phyloP scores from a whole-genome alignment of 306 rosid species.

The Trichosanthes truncata region DNA sequence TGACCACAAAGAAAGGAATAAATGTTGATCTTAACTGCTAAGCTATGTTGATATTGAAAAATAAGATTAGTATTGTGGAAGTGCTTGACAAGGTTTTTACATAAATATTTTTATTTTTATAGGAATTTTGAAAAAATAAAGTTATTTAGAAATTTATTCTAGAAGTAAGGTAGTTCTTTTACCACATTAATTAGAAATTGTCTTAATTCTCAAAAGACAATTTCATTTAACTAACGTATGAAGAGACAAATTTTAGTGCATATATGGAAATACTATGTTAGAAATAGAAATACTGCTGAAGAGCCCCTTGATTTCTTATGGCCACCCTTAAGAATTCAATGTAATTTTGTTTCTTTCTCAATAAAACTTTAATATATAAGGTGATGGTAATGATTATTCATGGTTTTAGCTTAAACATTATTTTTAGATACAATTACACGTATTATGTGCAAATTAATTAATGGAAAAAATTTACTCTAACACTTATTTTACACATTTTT shows the following conservation, averaged over 20 bases:
- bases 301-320: too few species aligned
- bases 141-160: not conserved
- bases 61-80: too few species aligned
- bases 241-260: not conserved
- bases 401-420: not conserved
- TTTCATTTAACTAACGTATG: not conserved
- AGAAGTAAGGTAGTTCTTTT: not conserved
- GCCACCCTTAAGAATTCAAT: not conserved
- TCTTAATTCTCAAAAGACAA: not conserved
- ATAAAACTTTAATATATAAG: too few species aligned
- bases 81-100: not conserved
- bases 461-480: not conserved
- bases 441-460: not conserved
- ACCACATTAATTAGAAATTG: not conserved
- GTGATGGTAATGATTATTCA: not conserved
- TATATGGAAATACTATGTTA: not conserved
- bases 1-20: too few species aligned
- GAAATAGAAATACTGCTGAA: not conserved
- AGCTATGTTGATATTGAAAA: not conserved
- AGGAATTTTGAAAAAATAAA: not conserved
- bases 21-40: too few species aligned
- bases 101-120: not conserved
- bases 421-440: not conserved
- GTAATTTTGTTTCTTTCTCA: not conserved
- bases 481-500: not conserved